Evolutionary conservation across 768 basidiomycete species (phyloP), one percentile per base, ranked within the genome.

Genomic region (Coprinopsis cinerea): DNA sequence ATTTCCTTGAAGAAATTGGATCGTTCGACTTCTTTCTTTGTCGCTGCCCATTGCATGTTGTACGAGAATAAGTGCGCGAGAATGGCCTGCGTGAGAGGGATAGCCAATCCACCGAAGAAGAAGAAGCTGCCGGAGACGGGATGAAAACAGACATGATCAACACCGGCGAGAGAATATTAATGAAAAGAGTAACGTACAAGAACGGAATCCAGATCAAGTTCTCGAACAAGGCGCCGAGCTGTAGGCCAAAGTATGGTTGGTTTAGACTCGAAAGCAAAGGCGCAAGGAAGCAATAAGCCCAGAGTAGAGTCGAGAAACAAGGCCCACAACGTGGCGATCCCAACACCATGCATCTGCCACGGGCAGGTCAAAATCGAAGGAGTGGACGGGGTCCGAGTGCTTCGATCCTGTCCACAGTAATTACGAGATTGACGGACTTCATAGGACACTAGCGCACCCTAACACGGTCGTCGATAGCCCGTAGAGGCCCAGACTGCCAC

Each of bases 1-100:
- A 93, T 83, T 65, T 94, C 92, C 59, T 86, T 83, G 74, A 90
- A 92, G 69, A 94, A 92, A 63, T 92, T 92, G 2, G 85, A 88
- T 25, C 82, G 76, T 63, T 91, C 78, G 18, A 93, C 88, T 59
- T 90, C 88, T 67, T 94, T 93, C 66, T 76, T 67, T 23, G 76
- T 79, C n/a, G 77, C 76, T 3, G 74, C 72, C 78, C 77, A 79
- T 25, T 72, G 69, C 23, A 79, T 79, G 53, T 79, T 73, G 62
- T 76, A 75, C 39, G 76, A 78, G 57, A 78, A 76, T 51, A 78
- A 65, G 52, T 87, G 82, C 3, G 84, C 82, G 37, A 86, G 72
- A 48, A 87, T 75, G 6, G 85, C 80, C 67, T 79, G 82, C 35
- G 72, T 74, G 50, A 89, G 64, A 2, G 84, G 88, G 57, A 88